Base-by-base conservation (phyloP, 139 green algal genomes). In the Monoraphidium neglectum region DNA sequence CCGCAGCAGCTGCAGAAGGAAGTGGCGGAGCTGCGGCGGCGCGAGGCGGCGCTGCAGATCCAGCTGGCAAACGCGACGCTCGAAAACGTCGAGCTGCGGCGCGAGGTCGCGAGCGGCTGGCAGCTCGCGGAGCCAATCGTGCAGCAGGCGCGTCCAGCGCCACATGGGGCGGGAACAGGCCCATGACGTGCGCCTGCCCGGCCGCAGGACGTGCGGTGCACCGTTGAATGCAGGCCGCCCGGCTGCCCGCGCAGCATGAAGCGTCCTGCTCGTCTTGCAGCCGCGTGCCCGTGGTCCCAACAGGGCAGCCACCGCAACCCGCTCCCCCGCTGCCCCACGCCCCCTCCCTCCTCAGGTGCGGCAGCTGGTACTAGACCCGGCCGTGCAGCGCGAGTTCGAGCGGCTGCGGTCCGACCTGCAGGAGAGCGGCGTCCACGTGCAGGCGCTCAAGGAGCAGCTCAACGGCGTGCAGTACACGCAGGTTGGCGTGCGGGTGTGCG, bases 301-400 rank as follows among this genome's bases (percentile, higher is more conserved):
- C 43, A 8, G 8, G 12, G 43, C 43, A 8, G 43, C 43, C 43
- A 12, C 43, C 8, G 8, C 43, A 8, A 51, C 8, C 43, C 43
- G 12, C 8, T 18, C n/a, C 10, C 56, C 60, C 28, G 26, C n/a
- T 68, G 26, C 26, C 36, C 13, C 10, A 43, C 26, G 4, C 36
- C 26, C 60, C 36, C 13, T n/a, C 36, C 30, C 15, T 21, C 54
- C 57, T 43, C 72, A 77, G 72, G 73, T 79, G 40, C 73, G 63
- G 23, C 73, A 79, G 73, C 73, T 79, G 62, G 33, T 79, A 49
- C 47, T 79, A 3, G 73, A 79, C 47, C 73, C 73, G 43, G 73
- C 73, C 10, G 38, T 79, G 16, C 51, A 72, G 51, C 47, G 64
- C 10, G 73, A 79, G 73, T 79, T 79, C n/a, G 15, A 10, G 1